These are phyloP conservation scores for Pestalotiopsis sp. DNA, from an alignment of 2,329 filamentous ascomycete genomes.

Conservation along the genomic window DNA sequence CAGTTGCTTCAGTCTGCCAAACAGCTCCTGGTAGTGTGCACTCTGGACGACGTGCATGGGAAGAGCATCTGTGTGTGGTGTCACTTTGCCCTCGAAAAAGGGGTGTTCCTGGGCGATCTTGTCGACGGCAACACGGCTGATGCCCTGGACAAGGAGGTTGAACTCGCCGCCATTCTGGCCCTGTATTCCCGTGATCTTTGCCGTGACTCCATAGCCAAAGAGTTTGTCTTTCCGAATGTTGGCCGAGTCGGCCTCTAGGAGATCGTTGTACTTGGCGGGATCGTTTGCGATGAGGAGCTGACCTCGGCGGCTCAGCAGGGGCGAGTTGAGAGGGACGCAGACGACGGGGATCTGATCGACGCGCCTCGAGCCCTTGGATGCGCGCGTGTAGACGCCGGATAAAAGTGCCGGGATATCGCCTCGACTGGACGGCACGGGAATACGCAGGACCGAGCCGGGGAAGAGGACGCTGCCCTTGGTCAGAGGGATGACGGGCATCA, in stretches of 20 bases:
- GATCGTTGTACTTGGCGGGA: slow-evolving; percentile 50
- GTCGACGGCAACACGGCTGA: slow-evolving; percentile 74
- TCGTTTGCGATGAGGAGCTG: slow-evolving; percentile 73
- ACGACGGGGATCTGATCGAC: slow-evolving; percentile 75
- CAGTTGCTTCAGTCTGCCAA: slow-evolving; percentile 78
- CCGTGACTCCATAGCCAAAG: slow-evolving; percentile 80
- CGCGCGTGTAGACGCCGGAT: slow-evolving; percentile 79
- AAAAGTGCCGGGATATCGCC: slow-evolving; percentile 88
- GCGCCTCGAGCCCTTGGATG: slow-evolving; percentile 66
- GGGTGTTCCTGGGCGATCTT: slow-evolving; percentile 76
- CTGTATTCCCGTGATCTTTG: slow-evolving; percentile 77
- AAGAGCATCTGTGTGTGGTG: slow-evolving; percentile 30
- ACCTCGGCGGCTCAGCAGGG: slow-evolving; percentile 72
- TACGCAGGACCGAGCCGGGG: slow-evolving; percentile 81
- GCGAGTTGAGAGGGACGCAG: slow-evolving; percentile 83
- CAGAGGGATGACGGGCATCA: slow-evolving; percentile 79
- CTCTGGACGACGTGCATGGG: slow-evolving; percentile 23
- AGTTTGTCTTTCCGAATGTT: slow-evolving; percentile 71
- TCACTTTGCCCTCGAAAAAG: slow-evolving; percentile 83
- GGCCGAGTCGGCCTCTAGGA: slow-evolving; percentile 55
- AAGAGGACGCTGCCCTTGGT: slow-evolving; percentile 80
- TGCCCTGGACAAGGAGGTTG: slow-evolving; percentile 82
- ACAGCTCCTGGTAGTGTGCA: slow-evolving; percentile 57
- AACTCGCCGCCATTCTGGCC: slow-evolving; percentile 76
- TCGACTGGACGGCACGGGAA: slow-evolving; percentile 77